A percentile compares a stretch with the other conserved stretches of the same genome.
phyloP scores from a whole-genome alignment of 805 yeast genomes.

The Naumovozyma dairenensis region DNA sequence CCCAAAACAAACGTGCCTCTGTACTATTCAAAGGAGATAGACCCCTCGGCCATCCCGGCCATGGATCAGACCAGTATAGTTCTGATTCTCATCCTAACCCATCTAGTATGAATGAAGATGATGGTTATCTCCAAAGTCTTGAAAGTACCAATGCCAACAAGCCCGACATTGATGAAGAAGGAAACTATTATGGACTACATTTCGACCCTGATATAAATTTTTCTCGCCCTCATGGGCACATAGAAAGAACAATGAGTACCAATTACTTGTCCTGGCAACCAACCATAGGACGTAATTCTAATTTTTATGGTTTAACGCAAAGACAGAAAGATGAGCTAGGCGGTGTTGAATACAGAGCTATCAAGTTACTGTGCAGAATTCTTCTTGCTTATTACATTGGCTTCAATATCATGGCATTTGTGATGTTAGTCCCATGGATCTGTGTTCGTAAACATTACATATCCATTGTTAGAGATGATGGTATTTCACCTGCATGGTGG shows the following conservation, averaged over 20 bases:
- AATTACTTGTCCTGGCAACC: constrained; percentile 85
- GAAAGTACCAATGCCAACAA: not conserved
- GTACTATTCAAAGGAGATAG: too few relatives aligned
- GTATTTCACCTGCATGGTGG: constrained; percentile 85
- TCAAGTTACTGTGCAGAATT: constrained; percentile 62
- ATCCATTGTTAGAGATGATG: constrained; percentile 38
- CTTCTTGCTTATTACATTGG: constrained; percentile 64
- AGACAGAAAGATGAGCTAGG: constrained; percentile 90
- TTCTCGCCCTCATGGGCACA: constrained; percentile 7
- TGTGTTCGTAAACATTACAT: constrained; percentile 34
- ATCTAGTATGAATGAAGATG: not conserved
- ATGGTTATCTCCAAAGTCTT: not conserved
- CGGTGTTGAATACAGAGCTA: constrained; percentile 92
- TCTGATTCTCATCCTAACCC: not conserved
- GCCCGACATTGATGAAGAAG: constrained; percentile 22
- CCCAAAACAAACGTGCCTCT: too few relatives aligned
- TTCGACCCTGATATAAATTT: constrained; percentile 14
- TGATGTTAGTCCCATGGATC: constrained; percentile 56
- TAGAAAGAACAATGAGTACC: constrained; percentile 36
- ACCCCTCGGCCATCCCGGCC: too few relatives aligned
- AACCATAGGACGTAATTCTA: constrained; percentile 85
- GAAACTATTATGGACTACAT: constrained; percentile 26
- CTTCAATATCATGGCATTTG: constrained; percentile 48
- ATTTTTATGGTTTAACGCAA: constrained; percentile 71
- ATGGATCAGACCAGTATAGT: too few relatives aligned